A percentile compares a stretch with the other conserved stretches of the same genome.
These are phyloP conservation scores for Xylaria sp. DNA, from an alignment of 2,329 filamentous ascomycete species.

Conservation along the genomic window DNA sequence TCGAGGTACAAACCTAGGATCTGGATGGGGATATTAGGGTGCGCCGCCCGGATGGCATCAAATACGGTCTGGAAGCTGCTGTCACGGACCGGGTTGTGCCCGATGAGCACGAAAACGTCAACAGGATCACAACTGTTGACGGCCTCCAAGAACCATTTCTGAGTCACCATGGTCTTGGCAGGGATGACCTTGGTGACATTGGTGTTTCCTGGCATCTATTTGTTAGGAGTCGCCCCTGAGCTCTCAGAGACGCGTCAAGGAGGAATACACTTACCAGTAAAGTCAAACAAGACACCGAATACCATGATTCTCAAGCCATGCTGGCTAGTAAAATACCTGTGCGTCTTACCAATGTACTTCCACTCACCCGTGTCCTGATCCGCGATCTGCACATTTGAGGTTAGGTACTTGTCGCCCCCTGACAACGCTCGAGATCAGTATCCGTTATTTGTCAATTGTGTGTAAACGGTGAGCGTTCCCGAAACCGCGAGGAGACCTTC, in stretches of 20 bases:
- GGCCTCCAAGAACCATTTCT: constrained; percentile 70
- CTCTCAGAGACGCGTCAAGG: constrained; percentile 37
- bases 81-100: constrained; percentile 69
- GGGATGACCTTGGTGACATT: constrained; percentile 71
- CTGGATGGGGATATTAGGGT: constrained; percentile 69
- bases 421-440: not conserved
- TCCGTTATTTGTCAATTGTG: not conserved
- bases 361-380: constrained; percentile 54
- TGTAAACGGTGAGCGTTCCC: not conserved
- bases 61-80: constrained; percentile 61
- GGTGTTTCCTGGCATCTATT: constrained; percentile 60
- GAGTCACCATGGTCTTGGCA: constrained; percentile 61
- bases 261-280: constrained; percentile 55
- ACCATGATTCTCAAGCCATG: constrained; percentile 58
- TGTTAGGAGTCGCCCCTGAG: constrained; percentile 41
- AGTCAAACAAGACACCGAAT: constrained; percentile 59
- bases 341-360: constrained; percentile 57
- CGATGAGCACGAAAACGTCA: constrained; percentile 72
- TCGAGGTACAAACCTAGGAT: constrained; percentile 58
- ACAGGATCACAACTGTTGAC: constrained; percentile 65
- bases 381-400: constrained; percentile 58
- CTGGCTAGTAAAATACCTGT: constrained; percentile 58
- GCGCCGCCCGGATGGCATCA: constrained; percentile 66
- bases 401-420: constrained; percentile 57
- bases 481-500: not conserved